These are phyloP conservation scores for Gastrodia elata DNA, from an alignment of 106 monocot species.

Conservation along the genomic window DNA sequence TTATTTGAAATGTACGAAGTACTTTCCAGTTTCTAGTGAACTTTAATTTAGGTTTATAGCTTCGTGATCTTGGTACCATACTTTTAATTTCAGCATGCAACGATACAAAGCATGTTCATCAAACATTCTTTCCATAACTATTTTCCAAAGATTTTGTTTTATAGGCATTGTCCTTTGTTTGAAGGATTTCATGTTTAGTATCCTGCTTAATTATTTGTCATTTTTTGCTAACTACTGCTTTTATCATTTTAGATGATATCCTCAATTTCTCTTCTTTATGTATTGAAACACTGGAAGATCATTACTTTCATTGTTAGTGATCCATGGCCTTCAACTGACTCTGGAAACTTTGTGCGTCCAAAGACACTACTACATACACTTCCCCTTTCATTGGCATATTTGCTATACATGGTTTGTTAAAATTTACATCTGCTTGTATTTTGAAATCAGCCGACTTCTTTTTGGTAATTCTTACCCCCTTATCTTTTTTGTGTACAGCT, in stretches of 20 bases:
- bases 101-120: not conserved
- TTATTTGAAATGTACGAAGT: not conserved
- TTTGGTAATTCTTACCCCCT: not conserved
- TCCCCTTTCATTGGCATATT: conserved; percentile 80
- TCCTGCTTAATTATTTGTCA: not conserved
- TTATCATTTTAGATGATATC: conserved; percentile 66
- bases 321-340: conserved; percentile 39
- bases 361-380: conserved; percentile 59
- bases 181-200: not conserved
- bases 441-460: not conserved
- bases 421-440: not conserved
- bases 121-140: not conserved
- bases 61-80: not conserved
- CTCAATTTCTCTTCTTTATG: conserved; percentile 67
- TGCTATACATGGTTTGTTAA: conserved; percentile 78
- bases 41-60: not conserved
- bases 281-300: conserved; percentile 59
- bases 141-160: not conserved
- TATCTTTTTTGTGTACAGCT: conserved; percentile 35
- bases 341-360: conserved; percentile 51
- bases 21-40: not conserved
- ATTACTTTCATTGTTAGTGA: conserved; percentile 72
- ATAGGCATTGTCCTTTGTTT: not conserved
- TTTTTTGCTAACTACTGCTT: not conserved
- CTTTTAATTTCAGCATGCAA: not conserved